phyloP scores from a whole-genome alignment of 306 rosid genomes.

The Malus sieversii region DNA sequence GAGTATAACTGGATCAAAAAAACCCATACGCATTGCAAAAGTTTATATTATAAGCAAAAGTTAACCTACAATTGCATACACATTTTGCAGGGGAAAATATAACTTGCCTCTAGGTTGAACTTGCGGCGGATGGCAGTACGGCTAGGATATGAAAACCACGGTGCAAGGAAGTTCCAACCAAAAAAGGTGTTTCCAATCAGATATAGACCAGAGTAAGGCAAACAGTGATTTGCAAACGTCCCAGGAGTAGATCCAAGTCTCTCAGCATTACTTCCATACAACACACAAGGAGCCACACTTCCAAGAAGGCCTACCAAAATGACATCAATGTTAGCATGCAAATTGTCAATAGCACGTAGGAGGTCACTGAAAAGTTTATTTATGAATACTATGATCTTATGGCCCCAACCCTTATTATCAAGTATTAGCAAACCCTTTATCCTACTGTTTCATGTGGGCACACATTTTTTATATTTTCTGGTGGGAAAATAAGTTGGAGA shows the following conservation, averaged over 20 bases:
- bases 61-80: background rate
- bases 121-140: conserved; percentile 76
- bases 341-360: background rate
- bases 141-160: conserved; percentile 66
- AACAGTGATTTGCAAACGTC: conserved; percentile 64
- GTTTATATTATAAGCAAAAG: background rate
- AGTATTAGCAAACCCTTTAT: background rate
- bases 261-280: conserved; percentile 89
- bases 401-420: background rate
- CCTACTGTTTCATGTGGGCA: background rate
- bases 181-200: conserved; percentile 61
- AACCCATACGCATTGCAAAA: background rate
- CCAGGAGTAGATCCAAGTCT: conserved; percentile 69
- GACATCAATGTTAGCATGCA: background rate
- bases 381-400: background rate
- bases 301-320: conserved; percentile 76
- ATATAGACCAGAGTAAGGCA: conserved; percentile 66
- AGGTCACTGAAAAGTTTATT: background rate
- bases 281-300: conserved; percentile 87
- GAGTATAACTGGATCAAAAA: background rate
- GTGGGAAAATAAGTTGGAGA: background rate
- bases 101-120: conserved; percentile 90
- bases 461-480: background rate
- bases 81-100: background rate
- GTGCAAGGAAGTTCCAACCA: conserved; percentile 80